Conservation (phyloP, 164 flowering plant genomes). For the grape (Vitis vinifera) region DNA sequence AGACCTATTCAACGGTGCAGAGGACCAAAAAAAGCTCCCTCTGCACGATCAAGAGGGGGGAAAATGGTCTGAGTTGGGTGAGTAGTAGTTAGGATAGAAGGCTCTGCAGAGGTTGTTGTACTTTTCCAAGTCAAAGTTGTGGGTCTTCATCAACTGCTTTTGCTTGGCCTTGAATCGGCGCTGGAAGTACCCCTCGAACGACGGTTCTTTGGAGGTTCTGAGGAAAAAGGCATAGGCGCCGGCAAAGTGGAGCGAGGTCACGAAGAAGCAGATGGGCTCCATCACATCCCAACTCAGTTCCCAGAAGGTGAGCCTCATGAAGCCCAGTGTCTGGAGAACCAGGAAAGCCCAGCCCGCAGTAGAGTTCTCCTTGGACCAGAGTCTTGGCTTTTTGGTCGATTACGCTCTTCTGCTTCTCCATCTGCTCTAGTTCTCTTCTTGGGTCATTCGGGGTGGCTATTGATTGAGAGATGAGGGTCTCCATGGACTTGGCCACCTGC, state of each 20-base stretch:
- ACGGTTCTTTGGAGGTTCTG: conserved; percentile 43
- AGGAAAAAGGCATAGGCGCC: conserved; percentile 42
- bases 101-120: conserved; percentile 27
- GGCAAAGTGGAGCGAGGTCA: conserved; percentile 38
- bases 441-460: conserved; percentile 29
- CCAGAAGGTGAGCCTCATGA: conserved; percentile 60
- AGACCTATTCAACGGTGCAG: neutral
- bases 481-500: conserved; percentile 60
- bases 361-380: conserved; percentile 39
- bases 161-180: conserved; percentile 38
- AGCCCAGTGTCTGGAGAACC: conserved; percentile 31
- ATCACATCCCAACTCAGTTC: conserved; percentile 60
- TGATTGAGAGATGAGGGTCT: conserved; percentile 22
- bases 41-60: neutral
- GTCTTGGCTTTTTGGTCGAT: conserved; percentile 40
- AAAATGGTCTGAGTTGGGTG: neutral
- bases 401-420: conserved; percentile 38
- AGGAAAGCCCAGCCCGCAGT: conserved; percentile 43
- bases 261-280: conserved; percentile 64
- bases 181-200: conserved; percentile 44
- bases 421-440: conserved; percentile 31
- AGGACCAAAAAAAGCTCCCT: neutral
- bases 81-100: conserved; percentile 9
- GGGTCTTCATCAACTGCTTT: conserved; percentile 29
- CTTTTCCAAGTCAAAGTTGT: conserved; percentile 29